Evolutionary conservation across 495 filamentous ascomycete species (phyloP), one percentile per base, ranked within the genome.

Genomic region (Pseudevernia furfuracea): DNA sequence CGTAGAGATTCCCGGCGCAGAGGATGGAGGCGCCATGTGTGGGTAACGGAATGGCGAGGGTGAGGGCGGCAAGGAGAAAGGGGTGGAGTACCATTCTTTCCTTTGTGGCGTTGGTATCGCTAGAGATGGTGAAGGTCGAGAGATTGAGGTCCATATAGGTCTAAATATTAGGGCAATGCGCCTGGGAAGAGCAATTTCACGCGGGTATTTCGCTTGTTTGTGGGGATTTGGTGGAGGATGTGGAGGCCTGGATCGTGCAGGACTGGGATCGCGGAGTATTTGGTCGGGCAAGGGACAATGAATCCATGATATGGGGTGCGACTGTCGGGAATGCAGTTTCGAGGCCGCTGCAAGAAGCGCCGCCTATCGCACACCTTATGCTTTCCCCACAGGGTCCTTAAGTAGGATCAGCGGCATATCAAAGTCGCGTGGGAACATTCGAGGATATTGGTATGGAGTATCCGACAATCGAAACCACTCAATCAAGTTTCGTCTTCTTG

Each of bases 1-100:
- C 60, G 36, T 62, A 62, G 44, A 62, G 30, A 36, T 53, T 30
- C 4, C 2, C 28, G 48, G 60, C 43, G 36, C 60, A 62, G 44
- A 62, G 23, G 44, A 38, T 17, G 3, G 60, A 37, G 44, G 17
- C 23, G 39, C 6, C 9, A 3, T 34, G 58, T 7, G 28, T 32
- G 39, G 58, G 58, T 1, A 46, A 15, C 5, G 43, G 32, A 9
- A 48, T 0, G 28, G 46, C 9, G 43, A 41, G 39, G n/a, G 4
- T 2, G 44, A 53, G 44, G 28, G 34, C 8, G 34, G 34, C 4
- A 8, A 36, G 34, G 34, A 36, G 34, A 4, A 8, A 59, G 34
- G 37, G 36, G n/a, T 30, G 17, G 19, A 34, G n/a, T n/a, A n/a
- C n/a, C n/a, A n/a, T n/a, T n/a, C n/a, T n/a, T n/a, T n/a, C n/a